Conservation (phyloP, 1,284 basidiomycete genomes). For the Kwoniella shivajii region DNA sequence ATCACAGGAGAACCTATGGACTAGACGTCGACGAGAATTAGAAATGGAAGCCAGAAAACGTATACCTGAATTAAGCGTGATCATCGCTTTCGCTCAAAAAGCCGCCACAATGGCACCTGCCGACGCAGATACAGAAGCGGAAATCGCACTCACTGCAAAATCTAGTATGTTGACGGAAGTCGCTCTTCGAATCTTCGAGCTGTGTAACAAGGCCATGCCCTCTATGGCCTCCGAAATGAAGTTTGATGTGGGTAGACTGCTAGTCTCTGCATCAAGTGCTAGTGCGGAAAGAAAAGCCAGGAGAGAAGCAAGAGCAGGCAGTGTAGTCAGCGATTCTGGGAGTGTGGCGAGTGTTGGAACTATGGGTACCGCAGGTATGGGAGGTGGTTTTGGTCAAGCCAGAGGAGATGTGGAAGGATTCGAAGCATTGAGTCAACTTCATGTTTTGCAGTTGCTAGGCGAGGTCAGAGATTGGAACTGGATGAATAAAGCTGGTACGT, state of each 20-base stretch:
- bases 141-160: slow-evolving; percentile 38
- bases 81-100: slow-evolving; percentile 74
- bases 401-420: slow-evolving; percentile 58
- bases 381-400: slow-evolving; percentile 54
- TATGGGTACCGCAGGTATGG: slow-evolving; percentile 53
- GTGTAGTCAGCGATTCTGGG: slow-evolving; percentile 48
- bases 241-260: slow-evolving; percentile 82
- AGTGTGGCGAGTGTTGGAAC: slow-evolving; percentile 50
- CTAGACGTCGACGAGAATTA: slow-evolving; percentile 63
- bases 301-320: slow-evolving; percentile 47
- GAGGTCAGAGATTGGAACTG: slow-evolving; percentile 76
- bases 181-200: slow-evolving; percentile 74
- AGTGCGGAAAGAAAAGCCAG: slow-evolving; percentile 47
- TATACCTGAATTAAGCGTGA: slow-evolving; percentile 79
- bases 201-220: slow-evolving; percentile 79
- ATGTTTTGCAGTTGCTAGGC: slow-evolving; percentile 71
- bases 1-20: slow-evolving; percentile 68
- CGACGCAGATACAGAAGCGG: slow-evolving; percentile 48
- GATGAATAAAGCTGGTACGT: slow-evolving; percentile 69
- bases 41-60: slow-evolving; percentile 73
- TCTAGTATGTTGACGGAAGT: slow-evolving; percentile 71
- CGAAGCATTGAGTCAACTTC: slow-evolving; percentile 69
- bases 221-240: slow-evolving; percentile 72
- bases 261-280: slow-evolving; percentile 60
- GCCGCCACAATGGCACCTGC: slow-evolving; percentile 47